Evolutionary conservation across 768 basidiomycete genomes (phyloP).

Genomic region (Pleurotus tuoliensis): DNA sequence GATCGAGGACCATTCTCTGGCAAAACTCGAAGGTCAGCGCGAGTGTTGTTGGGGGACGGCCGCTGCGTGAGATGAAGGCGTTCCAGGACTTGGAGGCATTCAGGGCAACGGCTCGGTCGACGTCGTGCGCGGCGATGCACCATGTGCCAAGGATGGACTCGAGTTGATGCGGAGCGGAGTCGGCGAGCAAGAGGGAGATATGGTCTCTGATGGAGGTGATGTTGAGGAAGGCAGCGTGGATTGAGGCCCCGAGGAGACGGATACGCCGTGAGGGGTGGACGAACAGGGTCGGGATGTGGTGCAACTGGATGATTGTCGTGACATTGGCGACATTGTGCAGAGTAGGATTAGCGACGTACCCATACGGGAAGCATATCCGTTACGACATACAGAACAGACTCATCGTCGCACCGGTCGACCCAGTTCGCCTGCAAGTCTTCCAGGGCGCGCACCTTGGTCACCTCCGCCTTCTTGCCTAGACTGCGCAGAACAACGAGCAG

Average conservation of each 20-base stretch:
- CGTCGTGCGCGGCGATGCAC: conserved; percentile 67
- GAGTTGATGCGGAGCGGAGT: conserved; percentile 44
- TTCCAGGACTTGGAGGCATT: conserved; percentile 55
- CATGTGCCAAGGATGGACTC: conserved; percentile 68
- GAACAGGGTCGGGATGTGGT: conserved; percentile 81
- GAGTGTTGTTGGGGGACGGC: conserved; percentile 32
- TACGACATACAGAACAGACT: conserved; percentile 33
- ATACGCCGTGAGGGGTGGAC: conserved; percentile 78
- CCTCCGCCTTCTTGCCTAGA: conserved; percentile 84
- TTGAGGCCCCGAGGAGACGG: conserved; percentile 51
- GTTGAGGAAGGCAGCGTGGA: conserved; percentile 65
- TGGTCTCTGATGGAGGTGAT: conserved; percentile 45
- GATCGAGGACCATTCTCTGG: conserved; percentile 56
- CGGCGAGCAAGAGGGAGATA: conserved; percentile 45
- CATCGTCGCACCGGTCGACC: conserved; percentile 51
- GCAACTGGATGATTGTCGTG: conserved; percentile 46
- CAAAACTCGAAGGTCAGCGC: conserved; percentile 45
- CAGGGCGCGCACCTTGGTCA: conserved; percentile 80
- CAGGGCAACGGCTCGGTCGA: conserved; percentile 58
- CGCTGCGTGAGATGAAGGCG: conserved; percentile 38
- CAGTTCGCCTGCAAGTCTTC: conserved; percentile 75
- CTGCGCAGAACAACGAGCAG: conserved; percentile 77
- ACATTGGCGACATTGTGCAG: background rate
- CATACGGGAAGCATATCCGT: conserved; percentile 82
- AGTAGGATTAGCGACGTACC: conserved; percentile 48